Percentiles rank a stretch among this genome's conserved stretches.
Conservation (phyloP, 495 filamentous ascomycete species). For the Filosporella fistucella region DNA sequence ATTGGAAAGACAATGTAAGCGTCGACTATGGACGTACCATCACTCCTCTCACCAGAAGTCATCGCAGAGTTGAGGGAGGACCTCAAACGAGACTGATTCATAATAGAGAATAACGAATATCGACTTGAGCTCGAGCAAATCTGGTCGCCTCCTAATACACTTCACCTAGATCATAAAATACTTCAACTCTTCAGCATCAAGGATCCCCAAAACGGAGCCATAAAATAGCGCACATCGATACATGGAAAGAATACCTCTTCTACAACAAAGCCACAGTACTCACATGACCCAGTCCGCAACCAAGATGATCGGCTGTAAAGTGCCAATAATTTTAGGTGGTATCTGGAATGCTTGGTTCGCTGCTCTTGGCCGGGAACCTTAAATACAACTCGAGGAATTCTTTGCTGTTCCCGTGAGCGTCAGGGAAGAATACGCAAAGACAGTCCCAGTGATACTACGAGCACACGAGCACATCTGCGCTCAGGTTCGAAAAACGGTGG, state of each 20-base stretch:
- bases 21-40: conserved; percentile 17
- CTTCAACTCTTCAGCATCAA: conserved; percentile 14
- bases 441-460: conserved; percentile 18
- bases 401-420: conserved; percentile 21
- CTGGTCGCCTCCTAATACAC: conserved; percentile 18
- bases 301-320: conserved; percentile 4
- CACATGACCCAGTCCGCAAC: conserved; percentile 21
- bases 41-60: conserved; percentile 20
- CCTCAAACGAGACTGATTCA: conserved; percentile 15
- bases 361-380: conserved; percentile 19
- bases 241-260: conserved; percentile 14
- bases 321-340: conserved; percentile 18
- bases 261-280: conserved; percentile 23
- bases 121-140: conserved; percentile 17
- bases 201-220: conserved; percentile 19
- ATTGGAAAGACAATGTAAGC: conserved; percentile 14
- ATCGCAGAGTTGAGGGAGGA: conserved; percentile 17
- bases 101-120: conserved; percentile 19
- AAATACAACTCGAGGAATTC: conserved; percentile 22
- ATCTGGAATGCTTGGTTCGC: conserved; percentile 22
- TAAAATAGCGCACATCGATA: conserved; percentile 16
- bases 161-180: conserved; percentile 19
- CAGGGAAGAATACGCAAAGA: conserved; percentile 10
- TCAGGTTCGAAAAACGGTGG: conserved; percentile 12
- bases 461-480: conserved; percentile 13